These are phyloP conservation scores for Saccharomyces hybrid DNA, from an alignment of 1,139 yeast genomes.

Conservation along the genomic window DNA sequence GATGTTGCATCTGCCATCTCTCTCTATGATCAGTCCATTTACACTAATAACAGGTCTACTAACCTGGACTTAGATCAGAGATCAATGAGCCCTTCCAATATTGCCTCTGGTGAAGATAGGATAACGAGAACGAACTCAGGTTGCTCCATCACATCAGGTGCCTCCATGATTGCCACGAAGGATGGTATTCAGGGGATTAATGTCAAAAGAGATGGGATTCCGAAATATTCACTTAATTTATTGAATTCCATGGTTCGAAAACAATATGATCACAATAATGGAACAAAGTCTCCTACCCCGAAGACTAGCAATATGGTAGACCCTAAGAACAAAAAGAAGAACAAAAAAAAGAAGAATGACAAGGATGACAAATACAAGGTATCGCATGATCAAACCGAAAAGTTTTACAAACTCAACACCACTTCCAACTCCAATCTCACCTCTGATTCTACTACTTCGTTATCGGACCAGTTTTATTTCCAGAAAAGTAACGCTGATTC, in stretches of 20 bases:
- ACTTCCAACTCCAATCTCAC: background rate
- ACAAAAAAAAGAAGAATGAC: background rate
- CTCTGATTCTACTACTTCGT: background rate
- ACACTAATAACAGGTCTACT: conserved; percentile 4
- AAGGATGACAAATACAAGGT: background rate
- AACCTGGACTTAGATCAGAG: background rate
- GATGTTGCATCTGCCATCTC: conserved; percentile 20
- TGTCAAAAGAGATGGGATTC: conserved; percentile 40
- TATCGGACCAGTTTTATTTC: background rate
- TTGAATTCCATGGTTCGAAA: conserved; percentile 29
- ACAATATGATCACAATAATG: conserved; percentile 11
- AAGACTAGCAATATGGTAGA: background rate
- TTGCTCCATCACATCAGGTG: conserved; percentile 41
- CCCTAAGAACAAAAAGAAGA: background rate
- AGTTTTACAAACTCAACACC: background rate
- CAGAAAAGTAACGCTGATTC: background rate
- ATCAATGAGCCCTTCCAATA: conserved; percentile 9
- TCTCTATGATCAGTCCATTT: conserved; percentile 14
- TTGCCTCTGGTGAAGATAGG: conserved; percentile 12
- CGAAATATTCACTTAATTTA: conserved; percentile 30
- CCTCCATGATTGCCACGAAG: conserved; percentile 62
- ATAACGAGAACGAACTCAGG: conserved; percentile 50
- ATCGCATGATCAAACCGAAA: background rate
- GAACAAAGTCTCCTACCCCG: conserved; percentile 6
- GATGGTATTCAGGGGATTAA: conserved; percentile 65